Base-by-base conservation (phyloP, 1,139 yeast genomes). In the Nakaseomyces sp. region DNA sequence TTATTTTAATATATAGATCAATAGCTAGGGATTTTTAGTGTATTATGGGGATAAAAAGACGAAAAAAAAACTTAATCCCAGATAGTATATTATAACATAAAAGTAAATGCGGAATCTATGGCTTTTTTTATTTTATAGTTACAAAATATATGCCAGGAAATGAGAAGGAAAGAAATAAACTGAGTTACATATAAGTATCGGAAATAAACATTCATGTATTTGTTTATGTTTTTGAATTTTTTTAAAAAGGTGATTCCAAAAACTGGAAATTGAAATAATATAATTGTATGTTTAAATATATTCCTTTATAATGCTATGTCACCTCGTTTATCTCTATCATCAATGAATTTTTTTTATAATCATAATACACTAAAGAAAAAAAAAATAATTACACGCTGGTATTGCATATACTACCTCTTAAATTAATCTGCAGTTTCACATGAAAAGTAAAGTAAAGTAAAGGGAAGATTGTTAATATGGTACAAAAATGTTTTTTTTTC, bases 341-440 rank as follows among this genome's bases (percentile, higher is more conserved):
- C 24, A 32, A 18, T 9, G 10, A 19, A 12, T 10, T 32, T 32
- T 32, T 29, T 13, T 32, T 18, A 18, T 32, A 32, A 32, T 5
- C 36, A 32, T 32, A 32, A 32, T 32, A 17, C 36, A 32, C 36
- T 32, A 32, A 32, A 29, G 32, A 32, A 32, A 26, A 26, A 6
- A n/a, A 22, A 30, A 13, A 32, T 32, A 32, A 32, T 32, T 32
- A 32, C 36, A 32, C 24, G 36, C 36, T 18, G 29, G 7, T n/a
- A 10, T 13, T 29, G 32, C 32, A 29, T 29, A 29, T 29, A 29
- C 18, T 29, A 29, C 32, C 32, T 29, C 18, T 29, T 29, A 13
- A 5, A 29, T 29, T 15, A 29, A 15, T 29, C 18, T 29, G 32
- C 18, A 13, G 18, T 15, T 29, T 29, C 18, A 13, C 13, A 26